Percentiles rank a stretch among this genome's conserved stretches.
Conservation (phyloP, 352 stramenopile genomes). For the Lagenidium giganteum region DNA sequence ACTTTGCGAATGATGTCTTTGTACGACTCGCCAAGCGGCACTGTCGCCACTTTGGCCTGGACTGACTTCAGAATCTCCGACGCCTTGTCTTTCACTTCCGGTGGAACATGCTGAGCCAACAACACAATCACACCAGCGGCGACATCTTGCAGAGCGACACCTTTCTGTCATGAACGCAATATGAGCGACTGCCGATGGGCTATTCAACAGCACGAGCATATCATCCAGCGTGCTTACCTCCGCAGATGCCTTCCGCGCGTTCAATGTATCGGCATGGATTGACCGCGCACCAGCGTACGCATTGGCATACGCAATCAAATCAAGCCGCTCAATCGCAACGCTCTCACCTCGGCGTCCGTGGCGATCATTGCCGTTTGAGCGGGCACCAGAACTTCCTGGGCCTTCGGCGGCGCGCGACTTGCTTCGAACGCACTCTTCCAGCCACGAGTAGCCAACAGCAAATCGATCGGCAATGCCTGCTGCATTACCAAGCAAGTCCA, state of each 20-base stretch:
- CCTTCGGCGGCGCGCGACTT: conserved; percentile 52
- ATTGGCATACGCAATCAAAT: too few relatives aligned
- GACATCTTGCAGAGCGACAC: conserved; percentile 33
- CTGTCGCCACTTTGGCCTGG: conserved; percentile 77
- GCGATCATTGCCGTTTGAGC: too few relatives aligned
- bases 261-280: too few relatives aligned
- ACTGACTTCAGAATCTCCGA: conserved; percentile 58
- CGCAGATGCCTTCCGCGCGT: too few relatives aligned
- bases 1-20: conserved; percentile 74
- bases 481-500: conserved; percentile 44
- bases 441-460: conserved; percentile 73
- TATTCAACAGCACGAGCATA: too few relatives aligned
- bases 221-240: too few relatives aligned
- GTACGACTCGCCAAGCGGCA: conserved; percentile 64
- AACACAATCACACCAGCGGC: conserved; percentile 62
- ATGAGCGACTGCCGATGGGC: neutral
- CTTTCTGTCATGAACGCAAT: neutral
- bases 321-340: too few relatives aligned
- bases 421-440: conserved; percentile 69
- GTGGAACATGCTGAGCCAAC: conserved; percentile 69
- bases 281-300: too few relatives aligned
- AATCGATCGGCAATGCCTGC: conserved; percentile 48
- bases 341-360: too few relatives aligned
- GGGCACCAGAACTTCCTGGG: too few relatives aligned
- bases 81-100: conserved; percentile 54